Percentiles rank a stretch among this genome's conserved stretches.
These are phyloP conservation scores for Tolypocladium cylindrosporum DNA, from an alignment of 2,329 filamentous ascomycete species.

Conservation along the genomic window DNA sequence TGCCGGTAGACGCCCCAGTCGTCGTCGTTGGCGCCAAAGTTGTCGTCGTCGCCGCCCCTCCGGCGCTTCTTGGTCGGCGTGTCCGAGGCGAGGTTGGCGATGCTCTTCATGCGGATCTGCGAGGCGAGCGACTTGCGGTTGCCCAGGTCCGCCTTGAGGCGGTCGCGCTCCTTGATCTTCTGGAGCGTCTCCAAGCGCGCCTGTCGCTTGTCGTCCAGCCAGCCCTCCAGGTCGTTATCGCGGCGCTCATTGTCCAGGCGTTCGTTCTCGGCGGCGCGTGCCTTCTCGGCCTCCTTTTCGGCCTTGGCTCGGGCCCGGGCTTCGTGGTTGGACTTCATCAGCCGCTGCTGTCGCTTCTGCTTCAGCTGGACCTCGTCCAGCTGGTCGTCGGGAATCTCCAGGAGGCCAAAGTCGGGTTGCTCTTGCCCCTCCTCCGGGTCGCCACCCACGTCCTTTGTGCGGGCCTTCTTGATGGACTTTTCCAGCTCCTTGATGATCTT, in stretches of 20 bases:
- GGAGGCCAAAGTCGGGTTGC: constrained; percentile 73
- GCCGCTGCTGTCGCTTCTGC: constrained; percentile 81
- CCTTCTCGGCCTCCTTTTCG: constrained; percentile 90
- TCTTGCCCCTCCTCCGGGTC: constrained; percentile 73
- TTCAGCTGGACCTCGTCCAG: constrained; percentile 87
- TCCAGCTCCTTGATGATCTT: constrained; percentile 82
- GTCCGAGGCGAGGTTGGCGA: constrained; percentile 91
- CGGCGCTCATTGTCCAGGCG: constrained; percentile 74
- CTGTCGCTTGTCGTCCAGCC: constrained; percentile 73
- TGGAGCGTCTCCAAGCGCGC: constrained; percentile 62
- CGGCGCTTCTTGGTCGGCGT: constrained; percentile 74
- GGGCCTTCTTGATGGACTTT: constrained; percentile 76
- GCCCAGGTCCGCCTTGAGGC: constrained; percentile 85
- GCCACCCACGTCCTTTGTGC: constrained; percentile 86
- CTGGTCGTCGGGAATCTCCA: constrained; percentile 84
- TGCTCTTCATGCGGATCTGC: constrained; percentile 96
- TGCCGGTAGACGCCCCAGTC: constrained; percentile 97
- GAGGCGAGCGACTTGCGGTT: constrained; percentile 95
- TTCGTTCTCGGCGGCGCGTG: constrained; percentile 71
- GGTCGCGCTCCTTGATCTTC: constrained; percentile 87
- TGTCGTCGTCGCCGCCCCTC: constrained; percentile 85
- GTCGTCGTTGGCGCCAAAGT: constrained; percentile 92
- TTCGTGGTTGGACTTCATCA: constrained; percentile 92
- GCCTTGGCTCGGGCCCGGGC: constrained; percentile 88
- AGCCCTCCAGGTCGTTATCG: constrained; percentile 73